A percentile compares a stretch with the other conserved stretches of the same genome.
Conservation (phyloP, 345 rosid species). For the Ricinus communis region DNA sequence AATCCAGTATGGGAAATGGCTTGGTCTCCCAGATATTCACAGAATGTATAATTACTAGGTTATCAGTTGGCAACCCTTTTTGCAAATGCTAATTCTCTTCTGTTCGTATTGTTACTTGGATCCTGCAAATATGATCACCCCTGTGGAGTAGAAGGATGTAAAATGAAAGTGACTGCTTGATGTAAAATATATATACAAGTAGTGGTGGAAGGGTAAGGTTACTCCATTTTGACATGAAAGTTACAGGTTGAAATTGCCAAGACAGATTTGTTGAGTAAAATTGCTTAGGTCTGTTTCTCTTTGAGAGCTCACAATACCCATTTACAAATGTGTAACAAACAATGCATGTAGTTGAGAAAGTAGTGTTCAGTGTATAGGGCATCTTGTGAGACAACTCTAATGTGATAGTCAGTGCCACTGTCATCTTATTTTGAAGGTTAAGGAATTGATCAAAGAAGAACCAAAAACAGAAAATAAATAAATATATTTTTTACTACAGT, state of each 20-base stretch:
- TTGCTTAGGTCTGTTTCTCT: background rate
- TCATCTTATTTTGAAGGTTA: background rate
- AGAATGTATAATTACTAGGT: slow-evolving; percentile 25
- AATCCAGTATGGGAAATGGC: slow-evolving; percentile 46
- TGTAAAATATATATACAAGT: background rate
- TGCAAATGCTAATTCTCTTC: slow-evolving; percentile 5
- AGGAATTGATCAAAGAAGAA: background rate
- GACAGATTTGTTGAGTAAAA: background rate
- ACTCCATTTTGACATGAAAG: background rate
- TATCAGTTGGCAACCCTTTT: slow-evolving; percentile 8
- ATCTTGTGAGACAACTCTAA: background rate
- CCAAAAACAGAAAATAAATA: background rate
- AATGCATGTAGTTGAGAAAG: slow-evolving; percentile 4
- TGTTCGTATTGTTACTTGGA: background rate
- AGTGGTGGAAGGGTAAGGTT: background rate
- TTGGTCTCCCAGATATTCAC: slow-evolving; percentile 44
- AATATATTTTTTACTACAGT: background rate
- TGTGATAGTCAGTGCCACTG: background rate
- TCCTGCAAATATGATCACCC: background rate
- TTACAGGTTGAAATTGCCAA: background rate
- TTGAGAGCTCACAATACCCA: background rate
- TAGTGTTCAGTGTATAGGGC: slow-evolving; percentile 13
- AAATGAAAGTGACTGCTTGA: background rate
- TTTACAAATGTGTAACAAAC: background rate
- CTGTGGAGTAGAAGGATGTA: slow-evolving; percentile 5